These are phyloP conservation scores for Pseudomicrostroma phylloplanum DNA, from an alignment of 1,284 basidiomycete genomes.

Conservation along the genomic window DNA sequence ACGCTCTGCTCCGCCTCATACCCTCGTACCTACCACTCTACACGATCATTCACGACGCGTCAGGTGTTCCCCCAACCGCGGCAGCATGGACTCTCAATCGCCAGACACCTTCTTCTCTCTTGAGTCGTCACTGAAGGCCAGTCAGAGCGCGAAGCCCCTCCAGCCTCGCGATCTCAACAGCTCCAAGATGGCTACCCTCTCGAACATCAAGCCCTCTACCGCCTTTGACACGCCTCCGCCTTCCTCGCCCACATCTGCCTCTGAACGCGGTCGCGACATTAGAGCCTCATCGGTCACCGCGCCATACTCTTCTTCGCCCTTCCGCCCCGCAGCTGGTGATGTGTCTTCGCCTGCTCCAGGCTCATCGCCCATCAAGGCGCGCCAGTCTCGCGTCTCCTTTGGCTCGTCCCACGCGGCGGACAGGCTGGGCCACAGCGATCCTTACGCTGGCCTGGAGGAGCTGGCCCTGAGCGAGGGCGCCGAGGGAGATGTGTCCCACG, in stretches of 20 bases:
- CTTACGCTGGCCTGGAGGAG: conserved; percentile 1
- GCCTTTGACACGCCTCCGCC: conserved; percentile 3
- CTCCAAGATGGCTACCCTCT: not conserved
- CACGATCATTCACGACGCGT: no score
- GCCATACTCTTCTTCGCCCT: not conserved
- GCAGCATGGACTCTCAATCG: no score
- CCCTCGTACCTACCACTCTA: no score
- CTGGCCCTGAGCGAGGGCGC: not conserved
- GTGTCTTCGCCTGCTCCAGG: not conserved
- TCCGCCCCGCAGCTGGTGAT: not conserved
- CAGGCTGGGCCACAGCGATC: not conserved
- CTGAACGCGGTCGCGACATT: not conserved
- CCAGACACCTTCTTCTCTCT: no score
- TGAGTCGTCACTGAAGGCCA: no score
- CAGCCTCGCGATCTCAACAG: not conserved
- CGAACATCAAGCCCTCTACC: not conserved
- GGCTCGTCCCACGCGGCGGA: not conserved
- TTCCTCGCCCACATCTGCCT: conserved; percentile 1
- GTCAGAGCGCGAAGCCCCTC: no score
- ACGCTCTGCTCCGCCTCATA: no score
- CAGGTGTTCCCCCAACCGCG: no score
- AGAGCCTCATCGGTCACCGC: not conserved
- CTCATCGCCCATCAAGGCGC: conserved; percentile 2
- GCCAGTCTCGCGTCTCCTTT: not conserved
- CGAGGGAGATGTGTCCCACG: not conserved